phyloP scores from a whole-genome alignment of 768 basidiomycete species.

The Austroboletus eburneus region DNA sequence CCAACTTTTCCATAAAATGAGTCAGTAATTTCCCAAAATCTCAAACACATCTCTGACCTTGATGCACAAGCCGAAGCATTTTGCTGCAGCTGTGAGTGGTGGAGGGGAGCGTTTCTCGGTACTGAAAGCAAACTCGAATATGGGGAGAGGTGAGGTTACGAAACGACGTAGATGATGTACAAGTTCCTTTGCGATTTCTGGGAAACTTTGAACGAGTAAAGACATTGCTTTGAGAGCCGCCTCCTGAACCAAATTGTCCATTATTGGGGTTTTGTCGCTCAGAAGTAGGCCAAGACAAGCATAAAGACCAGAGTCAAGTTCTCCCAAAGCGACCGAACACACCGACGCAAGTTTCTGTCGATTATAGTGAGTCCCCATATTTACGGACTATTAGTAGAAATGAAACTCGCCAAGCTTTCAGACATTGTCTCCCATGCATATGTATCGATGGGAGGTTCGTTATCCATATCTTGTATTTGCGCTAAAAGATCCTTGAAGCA shows the following conservation, averaged over 20 bases:
- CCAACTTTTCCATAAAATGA: slow-evolving; percentile 45
- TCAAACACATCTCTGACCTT: slow-evolving; percentile 42
- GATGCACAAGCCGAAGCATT: slow-evolving; percentile 86
- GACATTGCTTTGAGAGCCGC: slow-evolving; percentile 84
- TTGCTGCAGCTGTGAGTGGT: slow-evolving; percentile 80
- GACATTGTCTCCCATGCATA: slow-evolving; percentile 94
- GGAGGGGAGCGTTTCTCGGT: slow-evolving; percentile 71
- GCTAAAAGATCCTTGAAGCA: slow-evolving; percentile 73
- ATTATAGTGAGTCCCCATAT: not conserved
- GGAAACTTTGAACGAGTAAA: slow-evolving; percentile 84
- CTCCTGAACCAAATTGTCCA: slow-evolving; percentile 82
- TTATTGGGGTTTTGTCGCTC: slow-evolving; percentile 76
- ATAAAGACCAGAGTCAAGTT: slow-evolving; percentile 67
- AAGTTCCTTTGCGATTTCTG: slow-evolving; percentile 70
- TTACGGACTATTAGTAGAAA: not conserved
- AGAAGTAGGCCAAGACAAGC: slow-evolving; percentile 67
- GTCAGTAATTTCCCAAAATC: not conserved
- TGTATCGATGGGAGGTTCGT: slow-evolving; percentile 75
- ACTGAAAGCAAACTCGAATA: slow-evolving; percentile 84
- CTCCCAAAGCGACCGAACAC: slow-evolving; percentile 67
- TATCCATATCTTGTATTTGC: slow-evolving; percentile 81
- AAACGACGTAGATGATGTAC: slow-evolving; percentile 80
- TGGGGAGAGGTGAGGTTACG: slow-evolving; percentile 80
- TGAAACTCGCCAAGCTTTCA: slow-evolving; percentile 66
- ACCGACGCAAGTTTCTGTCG: slow-evolving; percentile 79